Conservation (phyloP, 768 basidiomycete species). For the Trametes villosa region DNA sequence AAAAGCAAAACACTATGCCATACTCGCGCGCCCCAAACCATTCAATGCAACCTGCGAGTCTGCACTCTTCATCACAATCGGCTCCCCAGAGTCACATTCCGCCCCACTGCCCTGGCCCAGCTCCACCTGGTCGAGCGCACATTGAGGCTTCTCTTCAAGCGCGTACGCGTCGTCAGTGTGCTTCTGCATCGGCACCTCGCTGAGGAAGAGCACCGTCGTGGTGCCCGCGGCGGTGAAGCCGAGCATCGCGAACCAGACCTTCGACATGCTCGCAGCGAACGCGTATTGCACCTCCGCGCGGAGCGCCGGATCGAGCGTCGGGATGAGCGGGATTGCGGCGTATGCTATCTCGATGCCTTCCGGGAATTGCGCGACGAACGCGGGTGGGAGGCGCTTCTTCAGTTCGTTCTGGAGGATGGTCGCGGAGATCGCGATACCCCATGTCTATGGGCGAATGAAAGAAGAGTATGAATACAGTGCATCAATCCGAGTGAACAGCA, state of each 20-base stretch:
- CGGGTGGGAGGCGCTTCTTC: too few relatives aligned
- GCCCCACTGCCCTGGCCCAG: too few relatives aligned
- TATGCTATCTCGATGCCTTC: slow-evolving; percentile 32
- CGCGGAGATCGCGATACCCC: slow-evolving; percentile 41
- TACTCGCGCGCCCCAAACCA: too few relatives aligned
- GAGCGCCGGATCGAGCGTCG: slow-evolving; percentile 27
- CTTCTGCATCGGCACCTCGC: slow-evolving; percentile 25
- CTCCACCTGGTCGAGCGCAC: too few relatives aligned
- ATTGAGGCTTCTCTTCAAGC: too few relatives aligned
- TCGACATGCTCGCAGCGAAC: slow-evolving; percentile 34
- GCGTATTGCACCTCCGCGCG: slow-evolving; percentile 31
- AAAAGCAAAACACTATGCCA: too few relatives aligned
- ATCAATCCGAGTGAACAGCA: too few relatives aligned
- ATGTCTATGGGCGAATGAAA: slow-evolving; percentile 22
- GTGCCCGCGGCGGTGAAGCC: slow-evolving; percentile 36
- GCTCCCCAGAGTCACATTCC: too few relatives aligned
- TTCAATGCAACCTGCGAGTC: too few relatives aligned
- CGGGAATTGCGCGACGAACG: slow-evolving; percentile 30
- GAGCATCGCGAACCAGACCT: slow-evolving; percentile 39
- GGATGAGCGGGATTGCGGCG: slow-evolving; percentile 38
- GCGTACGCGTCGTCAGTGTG: too few relatives aligned
- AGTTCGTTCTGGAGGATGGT: slow-evolving; percentile 43
- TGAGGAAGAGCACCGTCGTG: slow-evolving; percentile 32
- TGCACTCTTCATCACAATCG: too few relatives aligned
- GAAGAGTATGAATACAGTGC: too few relatives aligned